phyloP scores from a whole-genome alignment of 352 stramenopile genomes.

The Phytophthora litchii region DNA sequence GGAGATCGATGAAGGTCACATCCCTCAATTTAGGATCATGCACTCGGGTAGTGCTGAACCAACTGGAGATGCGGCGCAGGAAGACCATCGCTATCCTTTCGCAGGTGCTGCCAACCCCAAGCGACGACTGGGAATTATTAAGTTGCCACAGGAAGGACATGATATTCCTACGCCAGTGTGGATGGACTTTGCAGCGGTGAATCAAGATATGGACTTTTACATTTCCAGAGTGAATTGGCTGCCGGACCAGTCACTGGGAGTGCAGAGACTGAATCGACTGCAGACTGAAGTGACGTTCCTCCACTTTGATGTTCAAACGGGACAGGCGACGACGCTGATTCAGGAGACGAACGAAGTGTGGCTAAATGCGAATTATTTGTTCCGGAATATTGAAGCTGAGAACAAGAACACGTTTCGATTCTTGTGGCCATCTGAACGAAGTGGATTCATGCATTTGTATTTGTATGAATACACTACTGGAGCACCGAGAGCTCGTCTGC shows the following conservation, averaged over 20 bases:
- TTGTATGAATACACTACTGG: conserved; percentile 91
- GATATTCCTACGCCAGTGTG: conserved; percentile 60
- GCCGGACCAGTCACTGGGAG: conserved; percentile 91
- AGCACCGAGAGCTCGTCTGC: conserved; percentile 39
- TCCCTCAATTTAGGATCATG: conserved; percentile 95
- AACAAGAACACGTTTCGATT: conserved; percentile 92
- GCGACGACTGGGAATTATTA: conserved; percentile 82
- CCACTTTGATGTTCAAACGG: conserved; percentile 81
- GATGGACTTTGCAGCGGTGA: conserved; percentile 67
- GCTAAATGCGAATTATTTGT: conserved; percentile 96
- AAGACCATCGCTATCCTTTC: conserved; percentile 93
- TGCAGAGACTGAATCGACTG: conserved; percentile 88
- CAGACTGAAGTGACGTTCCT: conserved; percentile 77
- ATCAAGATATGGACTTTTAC: conserved; percentile 82
- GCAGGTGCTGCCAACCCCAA: conserved; percentile 92
- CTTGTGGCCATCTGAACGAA: conserved; percentile 94
- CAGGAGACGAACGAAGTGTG: conserved; percentile 92
- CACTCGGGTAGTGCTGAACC: conserved; percentile 86
- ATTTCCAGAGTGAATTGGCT: conserved; percentile 95
- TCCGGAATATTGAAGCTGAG: conserved; percentile 84
- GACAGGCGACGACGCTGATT: conserved; percentile 76
- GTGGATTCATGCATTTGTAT: conserved; percentile 96
- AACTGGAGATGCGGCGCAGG: conserved; percentile 60
- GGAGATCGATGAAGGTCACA: conserved; percentile 93
- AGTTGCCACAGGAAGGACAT: conserved; percentile 26